phyloP scores from a whole-genome alignment of 1,139 yeast species.

The Williopsis jadinii region DNA sequence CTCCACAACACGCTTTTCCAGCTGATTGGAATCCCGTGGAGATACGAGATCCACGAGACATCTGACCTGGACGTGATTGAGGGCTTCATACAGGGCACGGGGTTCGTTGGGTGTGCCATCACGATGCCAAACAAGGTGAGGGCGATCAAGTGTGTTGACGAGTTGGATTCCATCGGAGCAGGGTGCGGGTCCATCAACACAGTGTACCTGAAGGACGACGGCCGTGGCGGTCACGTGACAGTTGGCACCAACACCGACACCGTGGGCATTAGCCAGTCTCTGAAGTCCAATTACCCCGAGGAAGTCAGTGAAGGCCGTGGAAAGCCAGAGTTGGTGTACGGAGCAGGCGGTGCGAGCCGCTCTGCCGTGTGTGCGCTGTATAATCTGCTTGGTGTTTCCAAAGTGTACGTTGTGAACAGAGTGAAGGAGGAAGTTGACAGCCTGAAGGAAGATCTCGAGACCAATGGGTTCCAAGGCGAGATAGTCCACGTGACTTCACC shows the following conservation, averaged over 20 bases:
- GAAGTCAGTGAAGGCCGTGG: constrained; percentile 9
- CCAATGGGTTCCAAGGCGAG: constrained; percentile 18
- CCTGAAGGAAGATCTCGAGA: constrained; percentile 12
- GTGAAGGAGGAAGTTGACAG: constrained; percentile 15
- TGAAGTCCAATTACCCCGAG: constrained; percentile 15
- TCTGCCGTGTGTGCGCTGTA: constrained; percentile 19
- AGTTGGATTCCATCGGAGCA: constrained; percentile 15
- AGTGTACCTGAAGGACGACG: constrained; percentile 6
- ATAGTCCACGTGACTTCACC: constrained; percentile 17
- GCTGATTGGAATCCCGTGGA: constrained; percentile 14
- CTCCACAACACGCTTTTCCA: constrained; percentile 18
- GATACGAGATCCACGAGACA: constrained; percentile 16
- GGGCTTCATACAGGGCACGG: constrained; percentile 6
- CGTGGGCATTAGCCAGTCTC: constrained; percentile 17
- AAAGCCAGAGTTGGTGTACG: constrained; percentile 18
- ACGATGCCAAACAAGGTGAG: constrained; percentile 21
- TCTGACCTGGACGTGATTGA: constrained; percentile 14
- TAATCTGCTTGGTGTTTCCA: constrained; percentile 18
- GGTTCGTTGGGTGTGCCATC: constrained; percentile 17
- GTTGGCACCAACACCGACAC: constrained; percentile 22
- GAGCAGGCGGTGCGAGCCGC: constrained; percentile 23
- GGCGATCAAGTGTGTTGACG: constrained; percentile 16
- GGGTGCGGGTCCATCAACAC: constrained; percentile 22
- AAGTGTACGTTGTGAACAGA: constrained; percentile 19
- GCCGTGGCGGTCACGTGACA: background rate